Evolutionary conservation across 1,284 basidiomycete genomes (phyloP), one percentile per base, ranked within the genome.

Genomic region (Moniliophthora roreri): DNA sequence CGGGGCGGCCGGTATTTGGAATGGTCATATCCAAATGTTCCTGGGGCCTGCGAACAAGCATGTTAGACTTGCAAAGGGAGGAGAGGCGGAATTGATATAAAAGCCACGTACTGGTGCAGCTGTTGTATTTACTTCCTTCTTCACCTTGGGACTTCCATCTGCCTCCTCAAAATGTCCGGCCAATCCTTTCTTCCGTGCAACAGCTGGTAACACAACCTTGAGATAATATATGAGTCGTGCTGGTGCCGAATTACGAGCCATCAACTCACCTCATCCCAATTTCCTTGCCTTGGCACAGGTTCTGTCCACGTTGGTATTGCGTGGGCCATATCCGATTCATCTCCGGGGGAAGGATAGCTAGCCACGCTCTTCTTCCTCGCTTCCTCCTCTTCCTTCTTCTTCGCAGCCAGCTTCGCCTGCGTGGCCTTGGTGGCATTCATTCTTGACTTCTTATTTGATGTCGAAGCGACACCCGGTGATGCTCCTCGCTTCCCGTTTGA

Each of bases 151-250:
- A 60, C 78, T 84, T 10, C 85, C 86, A 63, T 83, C 79, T 15
- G 79, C 85, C 50, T 79, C 75, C 57, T 84, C 78, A 60, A 86
- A 89, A 56, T 85, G 78, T 38, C 77, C 80, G 52, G 87, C 82
- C 41, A 91, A 65, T 9, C 90, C 91, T 63, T 86, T 86, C 73
- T 93, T 92, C 56, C 89, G 80, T 15, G 92, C 91, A 4, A 95
- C 88, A 3, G 87, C 89, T 9, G 55, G 55, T 15, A 88, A 67
- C 2, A 87, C 80, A 21, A 87, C 80, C 81, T 80, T 11, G 7
- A 38, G 21, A 8, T 44, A 32, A 16, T 20, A 24, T 7, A 53
- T 38, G 8, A 13, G 13, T 78, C 61, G 13, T 78, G 73, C 39
- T 77, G 75, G 74, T 76, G 51, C 28, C 28, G 32, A 58, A 40